These are phyloP conservation scores for Alliaria petiolata DNA, from an alignment of 345 rosid species.

Conservation along the genomic window DNA sequence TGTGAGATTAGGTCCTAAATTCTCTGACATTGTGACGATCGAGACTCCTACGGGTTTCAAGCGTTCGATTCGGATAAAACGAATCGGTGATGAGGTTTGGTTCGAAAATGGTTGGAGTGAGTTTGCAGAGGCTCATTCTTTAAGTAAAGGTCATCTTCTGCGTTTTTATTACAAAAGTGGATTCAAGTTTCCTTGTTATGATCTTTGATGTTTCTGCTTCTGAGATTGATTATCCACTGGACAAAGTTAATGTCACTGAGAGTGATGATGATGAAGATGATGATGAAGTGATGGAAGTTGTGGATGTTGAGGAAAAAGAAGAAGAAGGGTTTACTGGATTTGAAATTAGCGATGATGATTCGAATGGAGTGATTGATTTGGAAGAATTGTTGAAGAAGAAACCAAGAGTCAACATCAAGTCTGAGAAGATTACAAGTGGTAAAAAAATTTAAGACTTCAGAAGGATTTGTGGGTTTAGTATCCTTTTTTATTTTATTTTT, in stretches of 20 bases:
- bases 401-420: not conserved
- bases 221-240: constrained; percentile 22
- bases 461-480: not conserved
- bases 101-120: constrained; percentile 28
- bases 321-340: not conserved
- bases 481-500: not conserved
- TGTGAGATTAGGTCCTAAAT: constrained; percentile 28
- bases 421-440: not conserved
- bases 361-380: constrained; percentile 2
- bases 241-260: constrained; percentile 13
- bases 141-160: constrained; percentile 16
- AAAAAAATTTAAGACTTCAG: not conserved
- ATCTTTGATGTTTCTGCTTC: constrained; percentile 24
- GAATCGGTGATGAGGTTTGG: constrained; percentile 19
- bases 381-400: constrained; percentile 16
- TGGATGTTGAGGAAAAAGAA: not conserved
- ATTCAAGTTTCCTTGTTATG: constrained; percentile 14
- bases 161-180: constrained; percentile 8
- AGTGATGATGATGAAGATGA: constrained; percentile 21
- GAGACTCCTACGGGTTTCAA: constrained; percentile 24
- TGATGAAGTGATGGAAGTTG: not conserved
- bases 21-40: constrained; percentile 7
- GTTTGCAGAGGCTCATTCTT: constrained; percentile 22
- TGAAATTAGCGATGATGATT: not conserved
- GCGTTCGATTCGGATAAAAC: constrained; percentile 5